phyloP scores from a whole-genome alignment of 306 rosid species.

The Corylus americana region DNA sequence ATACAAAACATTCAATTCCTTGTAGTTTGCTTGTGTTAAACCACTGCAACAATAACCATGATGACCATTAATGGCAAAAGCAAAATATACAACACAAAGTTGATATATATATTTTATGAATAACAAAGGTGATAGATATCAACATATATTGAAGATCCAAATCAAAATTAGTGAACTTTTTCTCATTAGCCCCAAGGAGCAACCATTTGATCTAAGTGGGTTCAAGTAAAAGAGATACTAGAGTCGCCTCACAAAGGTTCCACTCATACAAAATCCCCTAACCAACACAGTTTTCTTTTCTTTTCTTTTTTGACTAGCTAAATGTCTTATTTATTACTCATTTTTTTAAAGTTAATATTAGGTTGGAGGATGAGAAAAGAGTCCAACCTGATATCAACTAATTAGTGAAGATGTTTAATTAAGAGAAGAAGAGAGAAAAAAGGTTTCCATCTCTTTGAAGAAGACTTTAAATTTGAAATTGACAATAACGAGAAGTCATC shows the following conservation, averaged over 20 bases:
- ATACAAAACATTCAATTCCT: slow-evolving; percentile 64
- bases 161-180: neutral
- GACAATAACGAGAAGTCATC: too few relatives aligned
- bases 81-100: slow-evolving; percentile 5
- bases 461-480: too few relatives aligned
- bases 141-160: neutral
- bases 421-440: too few relatives aligned
- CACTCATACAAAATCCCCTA: neutral
- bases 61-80: slow-evolving; percentile 8
- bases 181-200: neutral
- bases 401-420: too few relatives aligned
- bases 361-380: too few relatives aligned
- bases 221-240: neutral
- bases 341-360: too few relatives aligned
- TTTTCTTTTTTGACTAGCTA: neutral
- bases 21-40: slow-evolving; percentile 82
- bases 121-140: neutral
- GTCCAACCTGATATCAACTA: too few relatives aligned
- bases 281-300: neutral
- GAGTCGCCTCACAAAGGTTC: neutral
- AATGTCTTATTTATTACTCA: neutral
- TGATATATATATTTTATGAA: neutral
- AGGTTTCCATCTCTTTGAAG: too few relatives aligned
- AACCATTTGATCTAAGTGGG: neutral
- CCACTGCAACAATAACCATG: slow-evolving; percentile 56